Evolutionary conservation across 2,329 filamentous ascomycete genomes (phyloP), one percentile per base, ranked within the genome.

Genomic region (Calonectria pseudoreteaudii): DNA sequence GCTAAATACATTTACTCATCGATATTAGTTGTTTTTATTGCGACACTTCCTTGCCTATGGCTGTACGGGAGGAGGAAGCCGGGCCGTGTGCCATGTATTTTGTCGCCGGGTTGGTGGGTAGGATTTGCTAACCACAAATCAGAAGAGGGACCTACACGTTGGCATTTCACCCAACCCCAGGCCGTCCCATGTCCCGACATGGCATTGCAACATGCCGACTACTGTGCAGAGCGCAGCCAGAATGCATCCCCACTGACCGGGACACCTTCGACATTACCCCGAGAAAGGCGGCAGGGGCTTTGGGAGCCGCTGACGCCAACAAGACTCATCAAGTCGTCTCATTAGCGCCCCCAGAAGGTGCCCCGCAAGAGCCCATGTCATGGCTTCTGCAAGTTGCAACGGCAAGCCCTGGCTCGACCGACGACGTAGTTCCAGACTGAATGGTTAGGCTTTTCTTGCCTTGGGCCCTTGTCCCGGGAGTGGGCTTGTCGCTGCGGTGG

Each of bases 81-180:
- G 44, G 20, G 44, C 52, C 70, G 53, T 38, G 66, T 52, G 70
- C 70, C 70, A 66, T 47, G 44, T 47, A 47, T 47, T 47, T 47
- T 47, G 44, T 47, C 44, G 18, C 44, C 10, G 44, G 20, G 52
- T 34, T 56, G 38, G 68, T 53, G 67, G 73, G 56, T 47, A 70
- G 71, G 70, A 75, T 79, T 72, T 79, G 71, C 74, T 41, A 64
- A 66, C 64, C 67, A 66, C 52, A 68, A 68, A 68, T 56, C 66
- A 68, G 23, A 47, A n/a, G 36, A 31, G 31, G 31, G 52, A 38
- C 50, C 36, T 68, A 52, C 66, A 68, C 52, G n/a, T 44, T 58
- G 50, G 41, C 60, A 47, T 26, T 62, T 26, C 34, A 41, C 34
- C 56, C 34, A 65, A 44, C 36, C 66, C 66, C 52, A 68, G 52